Percentiles rank a stretch among this genome's conserved stretches.
Conservation (phyloP, 306 rosid species). For the Alnus glutinosa region DNA sequence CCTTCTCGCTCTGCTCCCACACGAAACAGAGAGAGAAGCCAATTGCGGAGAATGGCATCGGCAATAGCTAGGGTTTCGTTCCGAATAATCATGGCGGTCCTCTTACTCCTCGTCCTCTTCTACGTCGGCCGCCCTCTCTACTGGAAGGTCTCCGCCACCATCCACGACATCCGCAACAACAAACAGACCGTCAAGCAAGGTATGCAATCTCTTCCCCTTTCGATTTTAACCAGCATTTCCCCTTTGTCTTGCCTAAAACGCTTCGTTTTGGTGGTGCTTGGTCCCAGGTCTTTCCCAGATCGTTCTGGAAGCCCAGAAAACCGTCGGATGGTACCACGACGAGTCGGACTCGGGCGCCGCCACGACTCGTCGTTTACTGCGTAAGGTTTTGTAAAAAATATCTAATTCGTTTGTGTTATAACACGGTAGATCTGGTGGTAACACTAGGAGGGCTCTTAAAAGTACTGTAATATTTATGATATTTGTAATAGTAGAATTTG, state of each 20-base stretch:
- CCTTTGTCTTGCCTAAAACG: background rate
- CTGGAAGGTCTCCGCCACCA: constrained; percentile 85
- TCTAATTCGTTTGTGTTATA: background rate
- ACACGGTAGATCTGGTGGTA: constrained; percentile 5
- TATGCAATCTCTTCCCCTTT: background rate
- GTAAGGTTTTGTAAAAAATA: constrained; percentile 28
- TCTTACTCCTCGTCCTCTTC: constrained; percentile 53
- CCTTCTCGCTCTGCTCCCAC: background rate
- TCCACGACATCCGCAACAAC: constrained; percentile 77
- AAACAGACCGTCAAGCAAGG: constrained; percentile 80
- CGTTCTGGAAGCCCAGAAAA: constrained; percentile 79
- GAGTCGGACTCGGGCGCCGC: constrained; percentile 49
- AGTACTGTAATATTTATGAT: background rate
- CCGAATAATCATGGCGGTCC: constrained; percentile 40
- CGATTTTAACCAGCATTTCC: background rate
- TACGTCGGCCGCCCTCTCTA: constrained; percentile 81
- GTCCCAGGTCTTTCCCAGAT: constrained; percentile 76
- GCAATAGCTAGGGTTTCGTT: constrained; percentile 46
- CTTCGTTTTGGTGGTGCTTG: background rate
- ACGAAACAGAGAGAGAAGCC: background rate
- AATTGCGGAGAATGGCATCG: constrained; percentile 49
- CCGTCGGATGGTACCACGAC: constrained; percentile 76
- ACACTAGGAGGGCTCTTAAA: background rate
- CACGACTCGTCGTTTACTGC: constrained; percentile 35
- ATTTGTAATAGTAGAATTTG: background rate